phyloP scores from a whole-genome alignment of 2,329 filamentous ascomycete genomes.

The Emmonsiellopsis sp. region DNA sequence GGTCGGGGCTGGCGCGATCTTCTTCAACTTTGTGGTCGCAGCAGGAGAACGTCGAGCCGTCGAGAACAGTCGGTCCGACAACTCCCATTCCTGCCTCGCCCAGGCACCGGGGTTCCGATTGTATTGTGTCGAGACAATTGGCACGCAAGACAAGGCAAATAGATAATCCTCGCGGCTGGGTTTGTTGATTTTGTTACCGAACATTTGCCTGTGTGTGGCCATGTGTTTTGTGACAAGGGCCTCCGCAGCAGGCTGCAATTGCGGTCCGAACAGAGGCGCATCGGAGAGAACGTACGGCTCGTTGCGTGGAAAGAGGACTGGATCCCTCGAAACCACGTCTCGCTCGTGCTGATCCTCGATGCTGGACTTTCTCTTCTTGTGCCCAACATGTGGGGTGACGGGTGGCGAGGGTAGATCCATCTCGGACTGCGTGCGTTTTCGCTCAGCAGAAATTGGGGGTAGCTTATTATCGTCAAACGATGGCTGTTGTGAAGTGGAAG shows the following conservation, averaged over 20 bases:
- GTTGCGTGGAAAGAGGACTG: conserved; percentile 34
- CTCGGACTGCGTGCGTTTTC: conserved; percentile 33
- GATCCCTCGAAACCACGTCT: conserved; percentile 25
- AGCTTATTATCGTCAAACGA: conserved; percentile 23
- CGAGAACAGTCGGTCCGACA: conserved; percentile 30
- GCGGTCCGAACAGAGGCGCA: conserved; percentile 18
- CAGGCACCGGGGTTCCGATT: conserved; percentile 36
- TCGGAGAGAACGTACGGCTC: conserved; percentile 17
- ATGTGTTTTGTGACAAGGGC: conserved; percentile 34
- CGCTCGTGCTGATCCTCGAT: conserved; percentile 24
- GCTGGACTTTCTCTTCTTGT: conserved; percentile 29
- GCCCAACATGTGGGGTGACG: conserved; percentile 34
- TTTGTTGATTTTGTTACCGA: conserved; percentile 31
- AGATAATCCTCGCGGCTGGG: conserved; percentile 36
- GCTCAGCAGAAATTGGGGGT: conserved; percentile 32
- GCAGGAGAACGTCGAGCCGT: conserved; percentile 32
- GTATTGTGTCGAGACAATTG: conserved; percentile 32
- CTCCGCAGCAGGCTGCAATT: conserved; percentile 22
- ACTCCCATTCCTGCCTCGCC: conserved; percentile 32
- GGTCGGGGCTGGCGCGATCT: conserved; percentile 29
- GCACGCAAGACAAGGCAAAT: conserved; percentile 34
- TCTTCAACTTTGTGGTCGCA: conserved; percentile 25
- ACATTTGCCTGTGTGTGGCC: conserved; percentile 30
- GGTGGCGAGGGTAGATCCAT: conserved; percentile 38
- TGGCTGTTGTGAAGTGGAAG: conserved; percentile 19